Evolutionary conservation across 192 early-diverging fungal genomes (phyloP), one percentile per base, ranked within the genome.

Genomic region (Allomyces arbusculus): DNA sequence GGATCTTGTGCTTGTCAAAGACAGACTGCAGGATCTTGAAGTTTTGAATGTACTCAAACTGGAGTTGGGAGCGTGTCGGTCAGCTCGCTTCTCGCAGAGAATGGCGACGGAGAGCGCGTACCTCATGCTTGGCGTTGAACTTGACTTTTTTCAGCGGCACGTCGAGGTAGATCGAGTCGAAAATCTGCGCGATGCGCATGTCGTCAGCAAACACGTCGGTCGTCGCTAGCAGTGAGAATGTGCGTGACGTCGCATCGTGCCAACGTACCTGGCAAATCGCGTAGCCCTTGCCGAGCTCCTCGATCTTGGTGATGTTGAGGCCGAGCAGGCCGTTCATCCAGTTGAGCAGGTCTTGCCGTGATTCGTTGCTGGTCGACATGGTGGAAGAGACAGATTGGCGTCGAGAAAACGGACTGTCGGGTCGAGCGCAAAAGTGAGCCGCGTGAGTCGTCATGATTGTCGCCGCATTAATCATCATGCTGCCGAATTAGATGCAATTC

Each of bases 231-330:
- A 3, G 3, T 7, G 33, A 0, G 33, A 40, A 28, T 28, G 26
- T 4, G 26, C 26, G 26, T 28, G 26, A n/a, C n/a, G n/a, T 40
- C 33, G 33, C 33, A 8, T 40, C 33, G 33, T 7, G 33, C 33
- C 33, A 40, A 58, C 12, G 50, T 58, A 58, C 50, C 50, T 58
- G 50, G 50, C 50, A 58, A n/a, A 58, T 14, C 50, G 50, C 50
- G 50, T 58, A 58, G 50, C 50, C 50, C 50, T 58, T 58, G 50
- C 50, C 50, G 50, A 58, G 50, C 50, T 58, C 50, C 50, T 58
- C 50, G 50, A 58, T 58, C 20, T 58, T 58, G 50, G 50, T 58
- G 50, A 58, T 14, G 50, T 58, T 58, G 50, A 58, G 50, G 3
- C 20, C 16, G 50, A 58, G 50, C 50, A 58, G 50, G 16, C 20